Evolutionary conservation across 2,329 filamentous ascomycete genomes (phyloP), one percentile per base, ranked within the genome.

Genomic region (Fusarium papillatum): DNA sequence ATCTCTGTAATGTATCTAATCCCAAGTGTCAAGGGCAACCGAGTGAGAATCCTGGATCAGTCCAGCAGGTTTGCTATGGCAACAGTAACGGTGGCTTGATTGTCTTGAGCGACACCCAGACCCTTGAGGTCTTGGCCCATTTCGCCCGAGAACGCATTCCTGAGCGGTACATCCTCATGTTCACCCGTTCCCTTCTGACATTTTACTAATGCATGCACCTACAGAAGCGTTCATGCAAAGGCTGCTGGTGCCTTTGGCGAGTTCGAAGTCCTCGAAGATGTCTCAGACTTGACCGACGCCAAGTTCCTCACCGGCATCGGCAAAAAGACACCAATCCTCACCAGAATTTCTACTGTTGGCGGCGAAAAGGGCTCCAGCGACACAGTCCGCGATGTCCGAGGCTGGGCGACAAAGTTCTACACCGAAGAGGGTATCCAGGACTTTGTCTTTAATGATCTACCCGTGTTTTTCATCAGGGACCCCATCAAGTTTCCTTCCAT

Each of bases 381-480:
- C 73, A 91, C 90, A 0, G 91, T 90, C 4, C 88, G 93, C 22
- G 93, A 94, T 83, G 90, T 93, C 0, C 91, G 93, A 68, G 92
- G 92, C 0, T 94, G 80, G 91, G 92, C 19, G 0, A 77, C 76
- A 7, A 81, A 81, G 65, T 75, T 81, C 17, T 79, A 80, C 31
- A 81, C 80, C 0, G 76, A 80, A 34, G 80, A 81, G 1, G 80
- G 80, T 3, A 70, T 79, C 14, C 78, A 80, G 34, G 80, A 81
- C n/a, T 79, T 80, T 68, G 80, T 81, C 1, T 80, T 76, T 31
- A 80, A 90, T 87, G 62, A 88, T 89, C 68, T 92, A 24, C 86
- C 86, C 0, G 83, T 86, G 2, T 88, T 88, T 73, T 87, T 87
- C 76, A 82, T 87, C 66, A 82, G 87, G 22, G 87, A 89, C 73